Percentiles rank a stretch among this genome's conserved stretches.
Conservation (phyloP, 345 rosid genomes). For the Gossypium mustelinum region DNA sequence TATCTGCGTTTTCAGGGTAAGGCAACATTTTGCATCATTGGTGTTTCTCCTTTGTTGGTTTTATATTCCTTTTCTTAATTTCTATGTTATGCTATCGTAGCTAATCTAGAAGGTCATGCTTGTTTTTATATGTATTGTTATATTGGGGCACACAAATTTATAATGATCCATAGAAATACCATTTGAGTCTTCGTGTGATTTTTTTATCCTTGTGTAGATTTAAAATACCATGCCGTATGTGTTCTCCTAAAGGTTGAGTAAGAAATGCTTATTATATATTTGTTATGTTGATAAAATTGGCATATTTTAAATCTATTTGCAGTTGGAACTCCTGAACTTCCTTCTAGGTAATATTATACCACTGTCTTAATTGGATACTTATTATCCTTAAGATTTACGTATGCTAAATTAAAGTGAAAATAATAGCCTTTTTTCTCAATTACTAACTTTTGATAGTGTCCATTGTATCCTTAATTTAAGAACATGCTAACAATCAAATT, state of each 20-base stretch:
- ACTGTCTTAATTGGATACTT: background rate
- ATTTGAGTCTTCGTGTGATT: background rate
- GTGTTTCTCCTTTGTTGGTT: background rate
- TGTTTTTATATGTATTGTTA: background rate
- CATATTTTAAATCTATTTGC: background rate
- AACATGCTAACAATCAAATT: background rate
- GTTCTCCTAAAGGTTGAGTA: background rate
- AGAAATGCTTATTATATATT: background rate
- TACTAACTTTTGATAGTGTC: background rate
- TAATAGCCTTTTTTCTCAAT: background rate
- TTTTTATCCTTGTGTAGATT: background rate
- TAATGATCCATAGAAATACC: background rate
- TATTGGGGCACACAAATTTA: background rate
- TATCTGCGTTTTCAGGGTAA: background rate
- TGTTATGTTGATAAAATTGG: background rate
- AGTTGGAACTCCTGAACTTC: background rate
- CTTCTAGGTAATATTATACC: background rate
- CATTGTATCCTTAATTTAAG: background rate
- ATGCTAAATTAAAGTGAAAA: background rate
- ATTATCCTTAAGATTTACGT: background rate
- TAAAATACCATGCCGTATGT: background rate
- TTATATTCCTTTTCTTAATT: background rate
- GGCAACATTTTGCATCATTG: background rate
- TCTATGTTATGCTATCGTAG: background rate
- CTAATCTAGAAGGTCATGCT: background rate